Conservation (phyloP, 805 yeast genomes). For the Suhomyces vadensis region DNA sequence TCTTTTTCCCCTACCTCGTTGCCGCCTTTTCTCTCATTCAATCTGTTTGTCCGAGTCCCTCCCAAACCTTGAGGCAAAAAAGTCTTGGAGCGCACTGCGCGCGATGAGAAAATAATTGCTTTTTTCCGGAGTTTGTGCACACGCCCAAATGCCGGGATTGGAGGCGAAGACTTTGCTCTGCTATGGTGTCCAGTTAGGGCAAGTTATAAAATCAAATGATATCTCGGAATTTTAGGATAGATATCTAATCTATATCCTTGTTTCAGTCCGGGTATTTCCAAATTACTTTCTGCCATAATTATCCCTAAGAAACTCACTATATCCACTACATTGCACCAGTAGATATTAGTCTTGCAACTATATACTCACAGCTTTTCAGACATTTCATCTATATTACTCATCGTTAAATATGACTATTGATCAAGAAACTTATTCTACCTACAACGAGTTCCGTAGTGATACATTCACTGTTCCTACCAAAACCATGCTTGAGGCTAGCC, state of each 20-base stretch:
- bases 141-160: too few relatives aligned
- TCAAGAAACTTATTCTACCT: slow-evolving; percentile 25
- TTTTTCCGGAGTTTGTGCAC: neutral
- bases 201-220: slow-evolving; percentile 1
- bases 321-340: too few relatives aligned
- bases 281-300: too few relatives aligned
- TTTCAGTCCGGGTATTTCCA: too few relatives aligned
- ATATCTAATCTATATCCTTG: too few relatives aligned
- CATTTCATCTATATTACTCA: neutral
- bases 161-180: neutral
- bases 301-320: too few relatives aligned
- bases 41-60: neutral
- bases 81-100: neutral
- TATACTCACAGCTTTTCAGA: too few relatives aligned
- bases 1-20: neutral
- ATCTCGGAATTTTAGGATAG: neutral
- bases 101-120: slow-evolving; percentile 1
- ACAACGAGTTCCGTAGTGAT: slow-evolving; percentile 57
- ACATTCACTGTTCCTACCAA: slow-evolving; percentile 87
- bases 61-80: neutral
- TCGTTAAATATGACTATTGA: slow-evolving; percentile 15
- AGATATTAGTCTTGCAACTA: too few relatives aligned
- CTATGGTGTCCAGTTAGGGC: neutral
- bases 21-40: neutral
- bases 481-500: slow-evolving; percentile 47